A percentile compares a stretch with the other conserved stretches of the same genome.
These are phyloP conservation scores for Sarocladium brachiariae DNA, from an alignment of 2,329 filamentous ascomycete genomes.

Conservation along the genomic window DNA sequence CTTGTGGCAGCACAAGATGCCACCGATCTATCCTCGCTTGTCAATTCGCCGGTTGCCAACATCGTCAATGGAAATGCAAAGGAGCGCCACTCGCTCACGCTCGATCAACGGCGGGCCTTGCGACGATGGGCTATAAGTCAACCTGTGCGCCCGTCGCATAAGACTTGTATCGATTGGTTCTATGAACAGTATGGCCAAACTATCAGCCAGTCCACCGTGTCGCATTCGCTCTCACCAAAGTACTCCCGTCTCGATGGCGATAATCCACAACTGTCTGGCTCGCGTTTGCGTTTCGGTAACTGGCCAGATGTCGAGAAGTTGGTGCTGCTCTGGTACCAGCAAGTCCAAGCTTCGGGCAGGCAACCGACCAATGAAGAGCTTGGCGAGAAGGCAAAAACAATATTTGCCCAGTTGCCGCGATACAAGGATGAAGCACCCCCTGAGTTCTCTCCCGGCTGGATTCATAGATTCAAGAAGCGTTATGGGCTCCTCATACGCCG, in stretches of 20 bases:
- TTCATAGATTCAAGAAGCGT: slow-evolving; percentile 58
- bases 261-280: slow-evolving; percentile 53
- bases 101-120: slow-evolving; percentile 54
- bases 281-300: slow-evolving; percentile 55
- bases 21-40: slow-evolving; percentile 20
- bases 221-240: slow-evolving; percentile 54
- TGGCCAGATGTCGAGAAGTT: slow-evolving; percentile 58
- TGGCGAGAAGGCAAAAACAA: slow-evolving; percentile 53
- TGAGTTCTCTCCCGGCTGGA: slow-evolving; percentile 58
- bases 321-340: slow-evolving; percentile 48
- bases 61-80: slow-evolving; percentile 16
- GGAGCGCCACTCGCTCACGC: slow-evolving; percentile 54
- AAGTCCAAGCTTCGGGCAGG: slow-evolving; percentile 43
- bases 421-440: slow-evolving; percentile 55
- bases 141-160: slow-evolving; percentile 50
- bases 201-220: slow-evolving; percentile 58
- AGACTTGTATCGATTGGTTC: slow-evolving; percentile 59
- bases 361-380: slow-evolving; percentile 57
- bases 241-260: slow-evolving; percentile 56
- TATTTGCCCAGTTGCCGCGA: slow-evolving; percentile 51
- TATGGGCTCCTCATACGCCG: slow-evolving; percentile 52
- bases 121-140: slow-evolving; percentile 54
- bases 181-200: slow-evolving; percentile 49
- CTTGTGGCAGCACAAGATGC: slow-evolving; percentile 24
- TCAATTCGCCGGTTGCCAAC: slow-evolving; percentile 14